Evolutionary conservation across 805 yeast species (phyloP).

Genomic region (Limtongia smithiae): DNA sequence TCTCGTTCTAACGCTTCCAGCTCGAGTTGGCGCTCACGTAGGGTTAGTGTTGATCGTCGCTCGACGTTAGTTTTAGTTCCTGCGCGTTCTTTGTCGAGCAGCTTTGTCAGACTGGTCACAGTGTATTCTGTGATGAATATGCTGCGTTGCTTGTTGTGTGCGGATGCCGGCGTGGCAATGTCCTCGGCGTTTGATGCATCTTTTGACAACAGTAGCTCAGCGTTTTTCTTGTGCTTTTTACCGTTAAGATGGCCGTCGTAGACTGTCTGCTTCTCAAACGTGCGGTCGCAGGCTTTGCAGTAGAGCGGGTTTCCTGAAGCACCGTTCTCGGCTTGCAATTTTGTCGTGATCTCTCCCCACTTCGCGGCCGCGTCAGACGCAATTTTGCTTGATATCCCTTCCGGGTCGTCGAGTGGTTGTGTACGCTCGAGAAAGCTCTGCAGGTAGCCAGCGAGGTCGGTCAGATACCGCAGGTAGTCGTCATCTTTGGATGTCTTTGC

Average conservation of each 20-base stretch:
- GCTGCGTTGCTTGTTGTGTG: slow-evolving; percentile 24
- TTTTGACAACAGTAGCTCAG: slow-evolving; percentile 20
- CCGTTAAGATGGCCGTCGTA: slow-evolving; percentile 68
- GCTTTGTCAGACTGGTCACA: slow-evolving; percentile 40
- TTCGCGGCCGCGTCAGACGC: slow-evolving; percentile 32
- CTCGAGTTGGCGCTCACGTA: slow-evolving; percentile 61
- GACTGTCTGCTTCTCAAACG: slow-evolving; percentile 61
- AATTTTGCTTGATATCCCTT: slow-evolving; percentile 34
- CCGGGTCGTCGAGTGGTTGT: slow-evolving; percentile 48
- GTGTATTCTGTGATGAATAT: slow-evolving; percentile 41
- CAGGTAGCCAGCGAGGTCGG: slow-evolving; percentile 50
- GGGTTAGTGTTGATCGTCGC: slow-evolving; percentile 64
- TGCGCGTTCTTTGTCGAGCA: slow-evolving; percentile 43
- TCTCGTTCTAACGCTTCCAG: slow-evolving; percentile 42
- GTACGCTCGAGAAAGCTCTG: slow-evolving; percentile 46
- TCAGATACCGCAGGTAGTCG: slow-evolving; percentile 47
- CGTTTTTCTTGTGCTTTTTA: slow-evolving; percentile 65
- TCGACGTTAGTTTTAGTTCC: slow-evolving; percentile 61
- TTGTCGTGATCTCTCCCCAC: slow-evolving; percentile 31
- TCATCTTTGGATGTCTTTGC: slow-evolving; percentile 30
- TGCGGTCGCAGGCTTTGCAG: slow-evolving; percentile 63
- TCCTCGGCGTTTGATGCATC: slow-evolving; percentile 4
- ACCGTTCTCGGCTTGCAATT: slow-evolving; percentile 7
- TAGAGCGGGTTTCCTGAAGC: slow-evolving; percentile 35
- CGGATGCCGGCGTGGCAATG: neutral